phyloP scores from a whole-genome alignment of 164 flowering plant genomes.

The Annona squamosa region DNA sequence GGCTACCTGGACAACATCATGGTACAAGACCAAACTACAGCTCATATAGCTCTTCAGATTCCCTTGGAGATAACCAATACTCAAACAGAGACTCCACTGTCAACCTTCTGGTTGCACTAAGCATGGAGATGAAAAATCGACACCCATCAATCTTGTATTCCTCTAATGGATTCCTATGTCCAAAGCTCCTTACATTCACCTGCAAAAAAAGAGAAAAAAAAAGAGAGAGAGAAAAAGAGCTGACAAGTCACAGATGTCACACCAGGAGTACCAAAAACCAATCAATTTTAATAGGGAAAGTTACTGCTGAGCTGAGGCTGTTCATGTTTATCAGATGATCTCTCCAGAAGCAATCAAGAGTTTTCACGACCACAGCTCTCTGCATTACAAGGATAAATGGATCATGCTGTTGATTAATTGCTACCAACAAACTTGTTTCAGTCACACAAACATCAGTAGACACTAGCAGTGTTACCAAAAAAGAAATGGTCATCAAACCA shows the following conservation, averaged over 20 bases:
- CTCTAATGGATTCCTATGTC: slow-evolving; percentile 91
- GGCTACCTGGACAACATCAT: background rate
- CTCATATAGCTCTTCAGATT: slow-evolving; percentile 55
- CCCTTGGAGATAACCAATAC: slow-evolving; percentile 89
- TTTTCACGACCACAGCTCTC: slow-evolving; percentile 77
- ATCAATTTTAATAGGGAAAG: background rate
- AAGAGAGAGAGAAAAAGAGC: background rate
- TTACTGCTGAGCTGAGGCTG: slow-evolving; percentile 90
- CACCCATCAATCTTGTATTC: slow-evolving; percentile 98
- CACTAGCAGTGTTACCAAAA: no score
- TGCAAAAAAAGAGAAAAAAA: slow-evolving; percentile 20
- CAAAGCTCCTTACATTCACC: slow-evolving; percentile 96
- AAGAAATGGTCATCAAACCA: no score
- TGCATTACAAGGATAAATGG: slow-evolving; percentile 20
- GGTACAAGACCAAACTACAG: slow-evolving; percentile 10
- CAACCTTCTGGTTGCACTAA: slow-evolving; percentile 75
- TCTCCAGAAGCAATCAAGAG: slow-evolving; percentile 94
- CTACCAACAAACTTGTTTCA: no score
- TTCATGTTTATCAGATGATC: slow-evolving; percentile 97
- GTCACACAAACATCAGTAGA: no score
- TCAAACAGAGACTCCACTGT: slow-evolving; percentile 76
- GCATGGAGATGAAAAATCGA: slow-evolving; percentile 93
- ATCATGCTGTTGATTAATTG: background rate
- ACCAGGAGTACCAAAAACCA: background rate
- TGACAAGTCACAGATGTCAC: background rate